Conservation (phyloP, 768 basidiomycete species). For the Boletus huronensis region DNA sequence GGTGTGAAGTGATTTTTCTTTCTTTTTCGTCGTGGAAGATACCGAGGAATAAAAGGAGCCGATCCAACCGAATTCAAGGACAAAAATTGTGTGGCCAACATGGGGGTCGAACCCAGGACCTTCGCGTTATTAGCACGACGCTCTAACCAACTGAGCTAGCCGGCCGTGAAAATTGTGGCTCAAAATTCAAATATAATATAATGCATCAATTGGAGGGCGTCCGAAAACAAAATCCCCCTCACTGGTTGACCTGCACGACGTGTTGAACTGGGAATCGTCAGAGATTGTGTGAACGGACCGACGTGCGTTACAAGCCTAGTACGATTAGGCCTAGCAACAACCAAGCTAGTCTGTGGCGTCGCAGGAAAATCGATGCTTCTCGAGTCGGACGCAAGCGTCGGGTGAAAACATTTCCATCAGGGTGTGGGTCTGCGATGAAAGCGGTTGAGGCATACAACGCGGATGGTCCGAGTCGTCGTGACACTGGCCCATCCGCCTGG, state of each 20-base stretch:
- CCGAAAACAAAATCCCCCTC: no score
- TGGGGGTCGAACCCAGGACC: constrained; percentile 80
- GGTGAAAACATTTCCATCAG: not conserved
- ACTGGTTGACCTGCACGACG: no score
- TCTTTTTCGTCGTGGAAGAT: not conserved
- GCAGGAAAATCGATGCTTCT: not conserved
- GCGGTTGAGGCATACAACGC: not conserved
- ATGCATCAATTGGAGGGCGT: no score
- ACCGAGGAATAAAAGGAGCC: no score
- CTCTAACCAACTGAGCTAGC: constrained; percentile 35
- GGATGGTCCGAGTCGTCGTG: no score
- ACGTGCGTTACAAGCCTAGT: no score
- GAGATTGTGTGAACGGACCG: not conserved
- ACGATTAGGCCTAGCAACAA: not conserved
- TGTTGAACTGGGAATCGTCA: not conserved
- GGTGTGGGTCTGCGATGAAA: not conserved
- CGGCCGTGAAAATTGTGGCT: constrained; percentile 8
- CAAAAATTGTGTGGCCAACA: constrained; percentile 46
- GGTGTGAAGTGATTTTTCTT: not conserved
- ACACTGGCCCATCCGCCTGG: not conserved
- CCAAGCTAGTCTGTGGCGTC: not conserved
- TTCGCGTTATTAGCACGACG: constrained; percentile 36
- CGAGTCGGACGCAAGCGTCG: not conserved
- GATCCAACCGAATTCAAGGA: not conserved
- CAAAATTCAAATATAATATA: no score